phyloP scores from a whole-genome alignment of 1,284 basidiomycete species.

The Melampsora larici-populina region DNA sequence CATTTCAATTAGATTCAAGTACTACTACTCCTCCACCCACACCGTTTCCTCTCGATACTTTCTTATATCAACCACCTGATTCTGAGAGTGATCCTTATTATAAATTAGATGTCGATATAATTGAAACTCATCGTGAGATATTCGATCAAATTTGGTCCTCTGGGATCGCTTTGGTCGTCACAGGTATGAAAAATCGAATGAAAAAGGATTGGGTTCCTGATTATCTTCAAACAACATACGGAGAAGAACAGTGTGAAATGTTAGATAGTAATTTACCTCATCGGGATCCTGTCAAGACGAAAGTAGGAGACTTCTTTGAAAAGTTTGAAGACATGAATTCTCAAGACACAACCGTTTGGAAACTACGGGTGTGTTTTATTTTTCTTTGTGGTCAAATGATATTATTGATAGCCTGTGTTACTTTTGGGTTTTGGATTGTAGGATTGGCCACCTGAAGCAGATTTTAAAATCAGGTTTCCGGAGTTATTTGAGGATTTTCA shows the following conservation, averaged over 20 bases:
- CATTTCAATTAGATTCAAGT: too few species aligned
- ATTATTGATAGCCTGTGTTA: background rate
- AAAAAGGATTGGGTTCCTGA: constrained; percentile 46
- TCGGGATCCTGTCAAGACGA: constrained; percentile 13
- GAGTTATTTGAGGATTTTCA: constrained; percentile 51
- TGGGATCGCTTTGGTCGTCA: constrained; percentile 48
- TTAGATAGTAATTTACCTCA: constrained; percentile 47
- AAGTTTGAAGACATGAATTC: constrained; percentile 45
- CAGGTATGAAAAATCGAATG: constrained; percentile 40
- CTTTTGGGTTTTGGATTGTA: background rate
- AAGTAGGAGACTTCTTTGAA: constrained; percentile 5
- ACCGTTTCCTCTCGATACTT: background rate
- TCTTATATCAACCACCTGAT: constrained; percentile 22
- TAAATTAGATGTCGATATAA: constrained; percentile 19
- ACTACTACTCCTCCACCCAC: background rate
- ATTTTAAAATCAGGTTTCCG: constrained; percentile 49
- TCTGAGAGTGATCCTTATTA: too few species aligned
- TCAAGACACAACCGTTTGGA: constrained; percentile 44
- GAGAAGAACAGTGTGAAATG: constrained; percentile 45
- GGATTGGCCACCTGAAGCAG: constrained; percentile 50
- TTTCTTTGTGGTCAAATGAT: background rate
- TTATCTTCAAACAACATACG: constrained; percentile 44
- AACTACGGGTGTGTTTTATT: constrained; percentile 22
- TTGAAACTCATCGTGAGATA: constrained; percentile 14
- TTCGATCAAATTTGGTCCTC: too few species aligned